These are phyloP conservation scores for Neobulgaria alba DNA, from an alignment of 2,329 filamentous ascomycete species.

Conservation along the genomic window DNA sequence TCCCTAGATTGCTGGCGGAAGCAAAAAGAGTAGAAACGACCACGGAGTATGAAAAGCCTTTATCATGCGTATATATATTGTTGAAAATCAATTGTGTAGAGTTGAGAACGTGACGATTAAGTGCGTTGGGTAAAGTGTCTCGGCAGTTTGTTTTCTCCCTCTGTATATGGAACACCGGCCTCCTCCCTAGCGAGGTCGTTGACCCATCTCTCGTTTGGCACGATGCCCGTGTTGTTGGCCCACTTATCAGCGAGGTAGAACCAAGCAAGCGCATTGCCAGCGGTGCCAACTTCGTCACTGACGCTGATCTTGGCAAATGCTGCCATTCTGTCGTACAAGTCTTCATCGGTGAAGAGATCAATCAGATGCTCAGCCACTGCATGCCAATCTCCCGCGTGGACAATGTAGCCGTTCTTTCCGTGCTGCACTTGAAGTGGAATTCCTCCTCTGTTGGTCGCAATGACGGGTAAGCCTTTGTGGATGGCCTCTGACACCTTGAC, in stretches of 20 bases:
- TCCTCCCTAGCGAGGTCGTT: conserved; percentile 65
- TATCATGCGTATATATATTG: background rate
- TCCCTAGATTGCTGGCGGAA: background rate
- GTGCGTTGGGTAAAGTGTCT: conserved; percentile 19
- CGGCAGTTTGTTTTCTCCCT: conserved; percentile 54
- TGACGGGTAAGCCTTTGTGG: conserved; percentile 70
- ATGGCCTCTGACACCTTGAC: conserved; percentile 80
- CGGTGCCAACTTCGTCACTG: conserved; percentile 73
- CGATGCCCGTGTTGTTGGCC: conserved; percentile 44
- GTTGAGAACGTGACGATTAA: no score
- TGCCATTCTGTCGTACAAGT: conserved; percentile 59
- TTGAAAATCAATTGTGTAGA: background rate
- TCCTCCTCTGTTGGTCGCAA: conserved; percentile 67
- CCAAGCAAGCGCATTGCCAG: conserved; percentile 70
- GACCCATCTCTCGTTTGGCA: conserved; percentile 58
- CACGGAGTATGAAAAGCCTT: background rate
- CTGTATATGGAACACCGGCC: conserved; percentile 48
- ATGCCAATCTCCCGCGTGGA: conserved; percentile 60
- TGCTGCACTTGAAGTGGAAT: conserved; percentile 73
- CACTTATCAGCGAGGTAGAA: conserved; percentile 67
- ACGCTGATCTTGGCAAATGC: conserved; percentile 55
- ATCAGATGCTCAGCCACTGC: conserved; percentile 60
- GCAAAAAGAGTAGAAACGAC: background rate
- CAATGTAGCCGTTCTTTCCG: conserved; percentile 63
- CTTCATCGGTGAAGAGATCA: conserved; percentile 55